Percentiles rank a stretch among this genome's conserved stretches.
Conservation (phyloP, 768 basidiomycete genomes). For the Tricholoma terreum region DNA sequence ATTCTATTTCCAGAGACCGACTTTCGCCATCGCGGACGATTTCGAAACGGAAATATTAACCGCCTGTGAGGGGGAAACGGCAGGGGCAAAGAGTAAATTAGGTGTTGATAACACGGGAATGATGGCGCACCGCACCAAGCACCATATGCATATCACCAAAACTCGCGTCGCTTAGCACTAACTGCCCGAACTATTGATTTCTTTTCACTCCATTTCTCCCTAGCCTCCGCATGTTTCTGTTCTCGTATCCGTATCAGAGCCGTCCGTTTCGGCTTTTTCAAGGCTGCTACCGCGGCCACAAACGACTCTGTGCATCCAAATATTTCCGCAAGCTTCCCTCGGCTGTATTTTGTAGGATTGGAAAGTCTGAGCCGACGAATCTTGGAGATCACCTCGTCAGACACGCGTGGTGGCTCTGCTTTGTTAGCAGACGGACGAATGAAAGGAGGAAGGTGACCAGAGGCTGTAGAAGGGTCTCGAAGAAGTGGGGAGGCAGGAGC, state of each 20-base stretch:
- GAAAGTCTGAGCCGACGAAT: slow-evolving; percentile 56
- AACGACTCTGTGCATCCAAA: slow-evolving; percentile 73
- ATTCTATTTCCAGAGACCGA: not conserved
- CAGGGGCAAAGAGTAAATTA: not conserved
- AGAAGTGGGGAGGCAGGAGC: slow-evolving; percentile 73
- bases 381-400: slow-evolving; percentile 50
- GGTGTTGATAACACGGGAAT: not conserved
- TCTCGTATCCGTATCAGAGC: slow-evolving; percentile 42
- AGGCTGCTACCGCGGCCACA: slow-evolving; percentile 60
- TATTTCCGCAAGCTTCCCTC: slow-evolving; percentile 66
- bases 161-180: slow-evolving; percentile 59
- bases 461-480: slow-evolving; percentile 26
- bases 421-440: slow-evolving; percentile 40
- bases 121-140: not conserved
- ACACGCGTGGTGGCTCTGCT: slow-evolving; percentile 37
- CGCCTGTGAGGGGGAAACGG: no score
- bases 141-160: slow-evolving; percentile 52
- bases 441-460: slow-evolving; percentile 43
- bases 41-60: no score
- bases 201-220: slow-evolving; percentile 70
- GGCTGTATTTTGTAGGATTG: slow-evolving; percentile 59
- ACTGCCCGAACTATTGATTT: slow-evolving; percentile 62
- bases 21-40: no score
- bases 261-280: slow-evolving; percentile 50
- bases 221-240: slow-evolving; percentile 40